A percentile compares a stretch with the other conserved stretches of the same genome.
These are phyloP conservation scores for Tagetes patula DNA, from an alignment of 129 eudicot species.

Conservation along the genomic window DNA sequence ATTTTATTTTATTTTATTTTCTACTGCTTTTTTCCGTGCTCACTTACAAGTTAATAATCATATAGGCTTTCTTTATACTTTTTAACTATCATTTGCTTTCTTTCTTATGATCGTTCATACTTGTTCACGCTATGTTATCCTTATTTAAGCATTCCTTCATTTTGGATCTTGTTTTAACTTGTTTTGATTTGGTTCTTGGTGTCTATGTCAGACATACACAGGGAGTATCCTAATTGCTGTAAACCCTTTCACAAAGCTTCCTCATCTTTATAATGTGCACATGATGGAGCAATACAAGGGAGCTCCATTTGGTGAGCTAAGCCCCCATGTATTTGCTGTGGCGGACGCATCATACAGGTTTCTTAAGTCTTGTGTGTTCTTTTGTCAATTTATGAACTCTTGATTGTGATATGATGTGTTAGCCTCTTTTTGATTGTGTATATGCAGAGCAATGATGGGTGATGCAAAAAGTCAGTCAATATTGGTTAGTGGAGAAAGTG, in stretches of 20 bases:
- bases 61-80: background rate
- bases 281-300: slow-evolving; percentile 99
- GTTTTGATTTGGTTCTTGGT: slow-evolving; percentile 28
- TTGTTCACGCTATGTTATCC: background rate
- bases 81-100: background rate
- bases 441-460: slow-evolving; percentile 84
- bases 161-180: slow-evolving; percentile 8
- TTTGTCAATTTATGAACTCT: slow-evolving; percentile 18
- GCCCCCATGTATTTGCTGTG: slow-evolving; percentile 99
- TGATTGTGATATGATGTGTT: slow-evolving; percentile 18
- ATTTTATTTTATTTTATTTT: background rate
- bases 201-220: slow-evolving; percentile 75
- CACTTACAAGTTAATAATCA: slow-evolving; percentile 6
- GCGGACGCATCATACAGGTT: slow-evolving; percentile 99
- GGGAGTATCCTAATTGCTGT: slow-evolving; percentile 99
- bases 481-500: slow-evolving; percentile 99
- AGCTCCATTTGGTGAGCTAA: slow-evolving; percentile 97
- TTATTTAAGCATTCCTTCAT: background rate
- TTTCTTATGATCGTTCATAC: slow-evolving; percentile 8
- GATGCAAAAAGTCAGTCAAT: slow-evolving; percentile 87
- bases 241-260: slow-evolving; percentile 96
- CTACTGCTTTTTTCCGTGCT: background rate
- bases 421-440: slow-evolving; percentile 25
- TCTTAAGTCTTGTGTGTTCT: slow-evolving; percentile 19
- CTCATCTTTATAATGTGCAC: slow-evolving; percentile 89